These are phyloP conservation scores for Triadica sebifera DNA, from an alignment of 345 rosid genomes.

Conservation along the genomic window DNA sequence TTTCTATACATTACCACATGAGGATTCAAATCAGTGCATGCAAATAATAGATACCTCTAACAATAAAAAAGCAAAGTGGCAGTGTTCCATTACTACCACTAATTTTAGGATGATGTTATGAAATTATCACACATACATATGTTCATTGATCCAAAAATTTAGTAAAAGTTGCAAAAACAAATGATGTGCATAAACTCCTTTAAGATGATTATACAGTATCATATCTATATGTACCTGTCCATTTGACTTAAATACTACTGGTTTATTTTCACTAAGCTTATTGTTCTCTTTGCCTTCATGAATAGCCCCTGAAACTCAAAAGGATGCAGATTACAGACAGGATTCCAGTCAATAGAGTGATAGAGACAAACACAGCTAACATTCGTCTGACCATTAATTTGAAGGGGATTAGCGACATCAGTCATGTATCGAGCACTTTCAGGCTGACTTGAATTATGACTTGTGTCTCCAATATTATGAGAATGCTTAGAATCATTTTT, in stretches of 20 bases:
- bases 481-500: slow-evolving; percentile 26
- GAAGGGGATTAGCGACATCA: slow-evolving; percentile 11
- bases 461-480: slow-evolving; percentile 25
- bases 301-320: slow-evolving; percentile 45
- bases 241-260: slow-evolving; percentile 23
- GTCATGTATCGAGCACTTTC: background rate
- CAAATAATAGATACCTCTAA: background rate
- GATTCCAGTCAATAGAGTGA: slow-evolving; percentile 8
- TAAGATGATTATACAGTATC: background rate
- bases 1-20: background rate
- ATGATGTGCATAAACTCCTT: background rate
- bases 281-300: slow-evolving; percentile 31
- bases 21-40: background rate
- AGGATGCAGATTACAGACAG: slow-evolving; percentile 1
- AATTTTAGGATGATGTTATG: background rate
- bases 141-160: background rate
- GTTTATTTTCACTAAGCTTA: slow-evolving; percentile 31
- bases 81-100: background rate
- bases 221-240: slow-evolving; percentile 42
- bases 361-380: background rate
- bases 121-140: background rate
- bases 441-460: background rate
- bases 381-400: slow-evolving; percentile 43
- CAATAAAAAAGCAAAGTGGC: background rate
- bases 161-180: background rate